Conservation (phyloP, 768 basidiomycete species). For the Pisolithus albus region DNA sequence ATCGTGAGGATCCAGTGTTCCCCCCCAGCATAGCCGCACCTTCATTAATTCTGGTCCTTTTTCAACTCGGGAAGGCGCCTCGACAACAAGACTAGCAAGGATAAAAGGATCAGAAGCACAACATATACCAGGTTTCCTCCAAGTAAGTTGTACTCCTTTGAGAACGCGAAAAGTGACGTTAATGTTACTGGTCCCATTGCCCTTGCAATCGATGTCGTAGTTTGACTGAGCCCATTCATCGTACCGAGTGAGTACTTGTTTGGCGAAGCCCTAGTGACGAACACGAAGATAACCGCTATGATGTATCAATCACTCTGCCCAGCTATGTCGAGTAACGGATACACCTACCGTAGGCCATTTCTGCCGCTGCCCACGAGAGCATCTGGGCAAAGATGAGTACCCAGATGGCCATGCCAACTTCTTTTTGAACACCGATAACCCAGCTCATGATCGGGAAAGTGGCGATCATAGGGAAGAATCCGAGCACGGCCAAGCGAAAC, state of each 20-base stretch:
- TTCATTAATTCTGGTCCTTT: background rate
- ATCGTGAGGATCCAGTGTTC: too few relatives aligned
- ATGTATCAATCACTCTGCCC: conserved; percentile 6
- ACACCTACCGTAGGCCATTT: conserved; percentile 15
- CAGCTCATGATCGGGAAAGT: conserved; percentile 18
- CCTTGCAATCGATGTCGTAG: conserved; percentile 31
- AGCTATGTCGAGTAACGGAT: background rate
- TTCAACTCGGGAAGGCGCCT: background rate
- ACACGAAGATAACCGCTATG: conserved; percentile 7
- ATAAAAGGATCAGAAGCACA: conserved; percentile 2
- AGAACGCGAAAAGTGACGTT: too few relatives aligned
- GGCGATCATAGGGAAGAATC: conserved; percentile 17
- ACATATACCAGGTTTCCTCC: too few relatives aligned
- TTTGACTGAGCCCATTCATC: conserved; percentile 51
- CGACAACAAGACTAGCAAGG: background rate
- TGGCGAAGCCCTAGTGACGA: conserved; percentile 16
- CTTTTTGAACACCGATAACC: conserved; percentile 5
- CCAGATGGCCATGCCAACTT: conserved; percentile 9
- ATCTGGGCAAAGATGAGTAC: conserved; percentile 12
- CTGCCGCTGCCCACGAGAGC: conserved; percentile 2
- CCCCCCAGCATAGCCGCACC: too few relatives aligned
- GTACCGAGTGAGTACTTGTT: conserved; percentile 37
- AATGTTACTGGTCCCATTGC: too few relatives aligned
- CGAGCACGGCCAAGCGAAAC: conserved; percentile 11
- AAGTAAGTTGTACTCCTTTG: too few relatives aligned